Evolutionary conservation across 305 asterid genomes (phyloP), one percentile per base, ranked within the genome.

Genomic region (Solanum hybrid): DNA sequence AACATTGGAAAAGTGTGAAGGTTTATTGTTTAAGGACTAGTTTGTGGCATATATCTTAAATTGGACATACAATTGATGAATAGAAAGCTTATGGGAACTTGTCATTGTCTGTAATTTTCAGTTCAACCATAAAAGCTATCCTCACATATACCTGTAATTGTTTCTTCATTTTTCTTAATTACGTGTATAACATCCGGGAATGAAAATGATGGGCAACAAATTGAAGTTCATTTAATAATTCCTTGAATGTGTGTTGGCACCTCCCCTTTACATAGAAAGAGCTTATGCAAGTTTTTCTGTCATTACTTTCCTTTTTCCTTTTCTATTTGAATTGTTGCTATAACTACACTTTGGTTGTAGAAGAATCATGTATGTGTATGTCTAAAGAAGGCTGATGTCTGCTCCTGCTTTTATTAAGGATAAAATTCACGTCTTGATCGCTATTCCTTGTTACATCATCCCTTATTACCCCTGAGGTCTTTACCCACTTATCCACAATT

Each of bases 341-440:
- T 86, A 86, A 12, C 51, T 86, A 34, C 77, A 22, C 33, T 57
- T 86, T 61, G 51, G 88, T 61, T 35, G 5, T 61, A 34, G 77
- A 61, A 61, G 34, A 33, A 86, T 76, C 42, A 33, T 86, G 77
- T 4, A 33, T 86, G 24, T 86, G 34, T 64, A 33, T 57, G 33
- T 33, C 76, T 57, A 85, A 85, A 85, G 88, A 85, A 85, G 37
- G 76, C 46, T 57, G 88, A 86, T 86, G 88, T 33, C 51, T 61
- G 34, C 51, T 61, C 46, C 34, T 86, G 51, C 77, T 86, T 35
- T 64, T 86, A 33, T 6, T 22, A 34, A 20, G 78, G 78, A 33
- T 86, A 86, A 61, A 33, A 61, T 86, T 86, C 24, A 86, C 24
- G 6, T 86, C 77, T 33, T 61, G 42, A 61, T 57, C 26, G 51